Percentiles rank a stretch among this genome's conserved stretches.
phyloP scores from a whole-genome alignment of 2,329 filamentous ascomycete species.

The Pseudofabraea citricarpa region DNA sequence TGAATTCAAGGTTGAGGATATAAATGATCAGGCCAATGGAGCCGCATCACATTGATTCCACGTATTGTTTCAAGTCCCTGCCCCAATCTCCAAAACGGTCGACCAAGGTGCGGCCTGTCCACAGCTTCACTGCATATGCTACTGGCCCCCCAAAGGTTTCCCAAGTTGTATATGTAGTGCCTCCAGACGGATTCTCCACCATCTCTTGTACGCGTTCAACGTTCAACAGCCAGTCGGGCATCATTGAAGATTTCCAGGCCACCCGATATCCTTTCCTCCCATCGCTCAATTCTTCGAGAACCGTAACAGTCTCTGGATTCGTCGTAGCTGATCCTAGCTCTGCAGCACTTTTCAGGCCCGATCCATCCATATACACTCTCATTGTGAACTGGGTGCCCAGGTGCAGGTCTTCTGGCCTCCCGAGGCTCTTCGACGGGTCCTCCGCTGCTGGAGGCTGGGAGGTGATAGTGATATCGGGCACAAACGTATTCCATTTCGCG shows the following conservation, averaged over 20 bases:
- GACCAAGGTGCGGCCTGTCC: not conserved
- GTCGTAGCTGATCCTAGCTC: not conserved
- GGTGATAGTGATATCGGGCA: not conserved
- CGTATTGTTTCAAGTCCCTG: not conserved
- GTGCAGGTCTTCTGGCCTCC: not conserved
- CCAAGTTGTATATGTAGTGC: not conserved
- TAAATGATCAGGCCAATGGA: too few relatives aligned
- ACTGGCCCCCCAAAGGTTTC: not conserved
- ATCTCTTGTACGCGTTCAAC: not conserved
- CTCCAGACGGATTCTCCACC: not conserved
- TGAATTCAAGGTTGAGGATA: too few relatives aligned
- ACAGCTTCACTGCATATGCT: not conserved
- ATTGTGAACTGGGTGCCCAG: not conserved
- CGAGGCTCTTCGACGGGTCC: not conserved
- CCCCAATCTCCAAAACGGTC: not conserved
- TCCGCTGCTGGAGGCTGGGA: not conserved
- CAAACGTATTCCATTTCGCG: not conserved
- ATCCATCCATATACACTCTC: not conserved
- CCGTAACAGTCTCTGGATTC: not conserved
- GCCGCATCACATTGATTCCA: too few relatives aligned
- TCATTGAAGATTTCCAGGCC: not conserved
- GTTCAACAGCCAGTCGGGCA: not conserved
- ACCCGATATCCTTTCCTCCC: not conserved
- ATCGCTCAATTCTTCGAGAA: not conserved
- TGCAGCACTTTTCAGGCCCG: not conserved